Evolutionary conservation across 108 stramenopile genomes (phyloP).

Genomic region (Stephanodiscus triporus): DNA sequence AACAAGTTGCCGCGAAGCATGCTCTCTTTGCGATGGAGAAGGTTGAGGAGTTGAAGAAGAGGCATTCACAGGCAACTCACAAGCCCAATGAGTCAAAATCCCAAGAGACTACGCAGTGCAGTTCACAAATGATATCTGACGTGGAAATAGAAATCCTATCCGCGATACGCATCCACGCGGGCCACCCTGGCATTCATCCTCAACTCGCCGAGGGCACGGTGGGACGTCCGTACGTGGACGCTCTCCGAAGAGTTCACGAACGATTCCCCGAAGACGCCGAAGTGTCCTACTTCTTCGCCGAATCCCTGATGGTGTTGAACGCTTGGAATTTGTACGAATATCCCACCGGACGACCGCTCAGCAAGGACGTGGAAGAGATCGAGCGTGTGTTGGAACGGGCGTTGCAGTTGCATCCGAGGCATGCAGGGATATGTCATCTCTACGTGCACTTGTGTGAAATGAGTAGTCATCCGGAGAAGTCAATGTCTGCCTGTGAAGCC

Average conservation of each 20-base stretch:
- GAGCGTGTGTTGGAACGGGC: slow-evolving; percentile 63
- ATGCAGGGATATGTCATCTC: slow-evolving; percentile 86
- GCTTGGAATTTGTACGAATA: slow-evolving; percentile 89
- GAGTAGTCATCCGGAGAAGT: slow-evolving; percentile 71
- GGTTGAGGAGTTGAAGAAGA: slow-evolving; percentile 64
- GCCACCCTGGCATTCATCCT: slow-evolving; percentile 72
- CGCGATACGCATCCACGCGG: slow-evolving; percentile 72
- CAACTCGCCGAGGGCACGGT: slow-evolving; percentile 55
- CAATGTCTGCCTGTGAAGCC: slow-evolving; percentile 62
- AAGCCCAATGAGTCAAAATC: neutral
- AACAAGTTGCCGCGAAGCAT: slow-evolving; percentile 81
- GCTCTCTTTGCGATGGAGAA: slow-evolving; percentile 64
- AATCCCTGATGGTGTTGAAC: slow-evolving; percentile 81
- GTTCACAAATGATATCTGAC: slow-evolving; percentile 55
- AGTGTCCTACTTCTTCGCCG: slow-evolving; percentile 77
- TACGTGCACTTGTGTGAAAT: slow-evolving; percentile 89
- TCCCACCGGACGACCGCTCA: slow-evolving; percentile 73
- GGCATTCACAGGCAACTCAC: slow-evolving; percentile 28
- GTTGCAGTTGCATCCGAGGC: slow-evolving; percentile 61
- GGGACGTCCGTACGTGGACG: slow-evolving; percentile 78
- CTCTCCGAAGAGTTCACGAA: slow-evolving; percentile 63
- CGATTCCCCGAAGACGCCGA: slow-evolving; percentile 75
- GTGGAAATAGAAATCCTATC: slow-evolving; percentile 63
- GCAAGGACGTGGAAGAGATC: slow-evolving; percentile 67
- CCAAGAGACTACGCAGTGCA: slow-evolving; percentile 25